These are phyloP conservation scores for Lactarius evosmus DNA, from an alignment of 768 basidiomycete species.

Conservation along the genomic window DNA sequence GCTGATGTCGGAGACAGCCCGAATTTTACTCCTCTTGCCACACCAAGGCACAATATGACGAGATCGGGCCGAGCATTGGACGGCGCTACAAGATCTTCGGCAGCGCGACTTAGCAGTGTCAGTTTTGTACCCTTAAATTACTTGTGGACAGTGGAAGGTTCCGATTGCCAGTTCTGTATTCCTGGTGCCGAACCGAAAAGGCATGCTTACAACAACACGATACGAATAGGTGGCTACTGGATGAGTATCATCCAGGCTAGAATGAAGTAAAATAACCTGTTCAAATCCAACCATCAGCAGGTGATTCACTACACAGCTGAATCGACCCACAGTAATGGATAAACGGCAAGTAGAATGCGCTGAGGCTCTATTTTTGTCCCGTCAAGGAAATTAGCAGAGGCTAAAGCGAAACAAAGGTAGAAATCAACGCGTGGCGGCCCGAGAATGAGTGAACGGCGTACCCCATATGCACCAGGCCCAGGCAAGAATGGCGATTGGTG, in stretches of 20 bases:
- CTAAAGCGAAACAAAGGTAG: slow-evolving; percentile 38
- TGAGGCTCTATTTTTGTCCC: slow-evolving; percentile 92
- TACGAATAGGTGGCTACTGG: slow-evolving; percentile 45
- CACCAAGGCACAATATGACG: slow-evolving; percentile 92
- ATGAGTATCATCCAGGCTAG: slow-evolving; percentile 97
- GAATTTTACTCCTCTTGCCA: slow-evolving; percentile 95
- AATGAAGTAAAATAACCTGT: slow-evolving; percentile 88
- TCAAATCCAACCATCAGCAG: slow-evolving; percentile 16
- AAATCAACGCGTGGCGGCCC: neutral
- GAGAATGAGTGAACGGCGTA: slow-evolving; percentile 38
- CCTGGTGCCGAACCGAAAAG: neutral
- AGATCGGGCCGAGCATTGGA: slow-evolving; percentile 89
- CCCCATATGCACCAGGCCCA: slow-evolving; percentile 99
- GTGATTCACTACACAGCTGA: slow-evolving; percentile 19
- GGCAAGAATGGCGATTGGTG: slow-evolving; percentile 78
- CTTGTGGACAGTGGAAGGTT: slow-evolving; percentile 18
- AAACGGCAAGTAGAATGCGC: slow-evolving; percentile 88
- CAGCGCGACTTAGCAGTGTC: slow-evolving; percentile 59
- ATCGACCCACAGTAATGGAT: slow-evolving; percentile 81
- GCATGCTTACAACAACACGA: slow-evolving; percentile 12
- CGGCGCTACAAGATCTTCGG: slow-evolving; percentile 93
- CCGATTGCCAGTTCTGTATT: slow-evolving; percentile 20
- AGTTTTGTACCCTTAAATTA: slow-evolving; percentile 23
- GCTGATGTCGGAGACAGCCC: slow-evolving; percentile 48
- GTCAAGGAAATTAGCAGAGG: slow-evolving; percentile 92